Conservation (phyloP, 345 rosid genomes). For the Syzygium aqueum region DNA sequence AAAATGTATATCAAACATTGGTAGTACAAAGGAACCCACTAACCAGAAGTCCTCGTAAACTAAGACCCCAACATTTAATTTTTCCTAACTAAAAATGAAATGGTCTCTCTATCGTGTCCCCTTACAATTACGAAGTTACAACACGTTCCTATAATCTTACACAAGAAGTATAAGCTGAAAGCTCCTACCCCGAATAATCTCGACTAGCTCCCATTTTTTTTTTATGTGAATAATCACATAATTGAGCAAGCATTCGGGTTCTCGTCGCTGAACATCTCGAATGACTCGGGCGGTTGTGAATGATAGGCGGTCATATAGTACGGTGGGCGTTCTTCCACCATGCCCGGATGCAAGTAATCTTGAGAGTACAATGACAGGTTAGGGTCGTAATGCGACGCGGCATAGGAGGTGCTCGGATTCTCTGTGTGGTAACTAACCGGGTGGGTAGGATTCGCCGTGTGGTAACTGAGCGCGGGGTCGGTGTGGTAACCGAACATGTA, state of each 20-base stretch:
- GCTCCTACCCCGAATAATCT: background rate
- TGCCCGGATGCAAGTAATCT: background rate
- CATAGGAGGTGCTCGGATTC: background rate
- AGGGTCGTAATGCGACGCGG: background rate
- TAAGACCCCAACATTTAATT: background rate
- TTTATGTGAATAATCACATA: background rate
- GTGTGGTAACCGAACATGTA: background rate
- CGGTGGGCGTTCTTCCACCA: background rate
- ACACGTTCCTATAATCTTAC: background rate
- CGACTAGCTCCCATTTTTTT: background rate
- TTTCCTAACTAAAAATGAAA: background rate
- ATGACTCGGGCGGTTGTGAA: background rate
- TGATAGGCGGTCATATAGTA: background rate
- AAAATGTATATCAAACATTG: background rate
- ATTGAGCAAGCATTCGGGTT: constrained; percentile 6
- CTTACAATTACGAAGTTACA: background rate
- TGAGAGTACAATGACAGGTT: background rate
- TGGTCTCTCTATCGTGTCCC: background rate
- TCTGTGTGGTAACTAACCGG: background rate
- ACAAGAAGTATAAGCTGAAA: background rate
- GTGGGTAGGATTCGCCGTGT: constrained; percentile 2
- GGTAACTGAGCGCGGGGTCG: background rate
- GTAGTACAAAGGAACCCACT: background rate
- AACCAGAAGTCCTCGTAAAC: background rate
- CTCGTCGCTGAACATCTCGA: constrained; percentile 7